Base-by-base conservation (phyloP, 306 rosid species). In the Prosopis cineraria region DNA sequence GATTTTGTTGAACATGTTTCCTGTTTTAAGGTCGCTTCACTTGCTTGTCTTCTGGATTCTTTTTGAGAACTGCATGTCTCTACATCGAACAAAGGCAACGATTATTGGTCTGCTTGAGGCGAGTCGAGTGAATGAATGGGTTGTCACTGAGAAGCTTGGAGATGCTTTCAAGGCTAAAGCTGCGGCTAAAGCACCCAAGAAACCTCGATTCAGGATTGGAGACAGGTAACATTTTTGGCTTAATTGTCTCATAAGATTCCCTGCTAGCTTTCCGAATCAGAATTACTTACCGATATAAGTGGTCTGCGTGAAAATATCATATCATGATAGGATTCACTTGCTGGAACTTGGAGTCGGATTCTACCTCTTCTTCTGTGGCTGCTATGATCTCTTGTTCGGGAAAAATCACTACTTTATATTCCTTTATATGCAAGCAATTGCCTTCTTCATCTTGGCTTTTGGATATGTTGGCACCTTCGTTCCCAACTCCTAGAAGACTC, bases 81-180 rank as follows among this genome's bases (percentile, higher is more conserved):
- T 95, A 3, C 98, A 93, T 82, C 81, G 99, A 58, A 83, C 98
- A 8, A 95, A 95, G 84, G 99, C 97, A 19, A 93, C 99, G 0
- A 73, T 93, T 72, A 89, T 93, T 3, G 99, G 99, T 67, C 86
- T 95, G 4, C 79, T 95, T 2, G 99, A 91, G 86, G 82, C 90
- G n/a, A 91, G 87, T 79, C 74, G 98, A 62, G 98, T 89, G 79
- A 93, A 95, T 27, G 99, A 95, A 80, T 95, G 98, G 99, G 79
- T 95, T 50, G 99, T 95, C 71, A 95, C 99, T 5, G 99, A 95
- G 85, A 95, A 95, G 70, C 90, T 95, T 30, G 99, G 98, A 53
- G 97, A 87, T 72, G 88, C 89, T 75, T 85, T 93, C 75, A 93
- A 91, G 85, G 62, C 44, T 45, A 93, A 88, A 81, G 50, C 77